Evolutionary conservation across 352 stramenopile genomes (phyloP), one percentile per base, ranked within the genome.

Genomic region (Bremia lactucae): DNA sequence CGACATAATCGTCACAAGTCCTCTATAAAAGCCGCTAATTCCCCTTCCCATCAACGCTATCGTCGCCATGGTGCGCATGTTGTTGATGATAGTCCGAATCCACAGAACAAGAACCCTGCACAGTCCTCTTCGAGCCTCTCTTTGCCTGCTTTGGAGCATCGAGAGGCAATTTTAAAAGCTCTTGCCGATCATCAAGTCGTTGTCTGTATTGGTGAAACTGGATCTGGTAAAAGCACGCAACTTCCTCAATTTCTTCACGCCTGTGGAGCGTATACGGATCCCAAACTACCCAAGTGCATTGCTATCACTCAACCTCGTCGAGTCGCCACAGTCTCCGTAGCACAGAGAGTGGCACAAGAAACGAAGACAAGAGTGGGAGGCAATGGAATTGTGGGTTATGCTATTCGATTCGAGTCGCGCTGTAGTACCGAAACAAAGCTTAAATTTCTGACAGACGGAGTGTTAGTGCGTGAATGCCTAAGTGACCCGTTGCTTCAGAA

Each of bases 371-470:
- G 42, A 4, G 59, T 70, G 1, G 68, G 65, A 29, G 46, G 40
- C 0, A 62, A 42, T 37, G 57, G 57, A 24, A 9, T 60, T 14
- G 76, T 98, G 9, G 96, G 96, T 8, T 99, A 99, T 54, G 82
- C 87, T 19, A 98, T 99, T 59, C 85, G 97, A 18, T 99, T 99
- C 54, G 96, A 99, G 63, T 96, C 97, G 43, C 75, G 83, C 23
- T 70, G 65, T 31, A 66, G 58, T 13, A 28, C 45, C 4, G 22
- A 63, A 25, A 91, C 79, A 22, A 61, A 67, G 16, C 62, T 96
- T 44, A 94, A 95, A 59, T 92, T 88, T 49, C 46, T 90, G 31
- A 90, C 77, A 6, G 77, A 92, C 47, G 80, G 77, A 52, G 68
- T 91, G 35, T 55, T 91, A 20, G 69, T 91, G 41, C 73, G 73